Evolutionary conservation across 495 filamentous ascomycete species (phyloP).

Genomic region (Podospora australis): DNA sequence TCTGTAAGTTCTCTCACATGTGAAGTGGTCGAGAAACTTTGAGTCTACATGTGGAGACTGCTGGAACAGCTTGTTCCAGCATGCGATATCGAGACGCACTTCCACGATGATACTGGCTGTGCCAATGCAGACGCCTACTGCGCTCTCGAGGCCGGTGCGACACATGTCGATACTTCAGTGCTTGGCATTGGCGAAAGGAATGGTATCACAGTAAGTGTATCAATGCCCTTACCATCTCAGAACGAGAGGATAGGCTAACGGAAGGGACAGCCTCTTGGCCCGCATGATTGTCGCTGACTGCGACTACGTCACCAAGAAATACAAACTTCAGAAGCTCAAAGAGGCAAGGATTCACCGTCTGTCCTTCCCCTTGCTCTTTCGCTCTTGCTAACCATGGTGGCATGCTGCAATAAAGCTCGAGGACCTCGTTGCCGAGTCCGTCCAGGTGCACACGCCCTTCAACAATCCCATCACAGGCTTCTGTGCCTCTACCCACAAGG

Average conservation of each 20-base stretch:
- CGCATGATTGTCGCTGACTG: constrained; percentile 68
- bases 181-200: constrained; percentile 65
- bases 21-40: too few relatives aligned
- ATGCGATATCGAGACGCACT: constrained; percentile 61
- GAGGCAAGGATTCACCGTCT: too few relatives aligned
- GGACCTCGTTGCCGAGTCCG: constrained; percentile 65
- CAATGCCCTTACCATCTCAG: too few relatives aligned
- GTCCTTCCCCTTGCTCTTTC: too few relatives aligned
- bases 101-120: constrained; percentile 76
- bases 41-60: too few relatives aligned
- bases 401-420: too few relatives aligned
- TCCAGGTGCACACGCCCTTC: constrained; percentile 74
- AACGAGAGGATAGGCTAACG: too few relatives aligned
- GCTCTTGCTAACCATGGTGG: too few relatives aligned
- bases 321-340: constrained; percentile 69
- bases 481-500: constrained; percentile 94
- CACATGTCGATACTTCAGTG: constrained; percentile 42
- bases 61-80: too few relatives aligned
- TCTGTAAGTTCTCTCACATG: too few relatives aligned
- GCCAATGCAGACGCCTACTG: constrained; percentile 71
- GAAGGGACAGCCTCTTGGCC: constrained; percentile 70
- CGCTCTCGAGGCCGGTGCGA: constrained; percentile 69
- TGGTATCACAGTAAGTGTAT: constrained; percentile 71
- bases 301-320: constrained; percentile 69
- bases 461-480: constrained; percentile 83